These are phyloP conservation scores for Boletus tylopilopsis DNA, from an alignment of 768 basidiomycete species.

Conservation along the genomic window DNA sequence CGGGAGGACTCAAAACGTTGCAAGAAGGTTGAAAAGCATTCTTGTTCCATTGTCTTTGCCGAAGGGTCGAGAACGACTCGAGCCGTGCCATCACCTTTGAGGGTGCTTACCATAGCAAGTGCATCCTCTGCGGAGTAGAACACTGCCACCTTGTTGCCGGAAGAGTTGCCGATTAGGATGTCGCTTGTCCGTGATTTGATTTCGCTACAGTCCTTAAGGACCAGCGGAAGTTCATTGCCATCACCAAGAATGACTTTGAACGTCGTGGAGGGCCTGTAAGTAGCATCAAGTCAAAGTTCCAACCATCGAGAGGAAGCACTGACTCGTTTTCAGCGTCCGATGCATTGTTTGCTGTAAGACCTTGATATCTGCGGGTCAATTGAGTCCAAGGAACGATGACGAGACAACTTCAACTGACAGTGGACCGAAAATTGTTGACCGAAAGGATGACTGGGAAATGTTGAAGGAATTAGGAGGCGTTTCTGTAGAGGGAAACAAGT, in stretches of 20 bases:
- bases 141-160: conserved; percentile 50
- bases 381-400: conserved; percentile 1
- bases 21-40: conserved; percentile 46
- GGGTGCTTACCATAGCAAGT: conserved; percentile 46
- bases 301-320: conserved; percentile 4
- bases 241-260: conserved; percentile 51
- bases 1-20: conserved; percentile 49
- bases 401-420: conserved; percentile 40
- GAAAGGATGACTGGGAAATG: conserved; percentile 36
- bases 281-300: conserved; percentile 2
- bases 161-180: conserved; percentile 33
- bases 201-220: conserved; percentile 39
- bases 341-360: conserved; percentile 3
- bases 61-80: conserved; percentile 38
- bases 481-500: conserved; percentile 41
- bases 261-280: conserved; percentile 24
- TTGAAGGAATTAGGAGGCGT: conserved; percentile 19
- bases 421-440: conserved; percentile 65
- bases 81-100: conserved; percentile 51
- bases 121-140: conserved; percentile 54
- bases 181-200: conserved; percentile 36
- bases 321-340: conserved; percentile 16
- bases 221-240: conserved; percentile 47
- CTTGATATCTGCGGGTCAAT: conserved; percentile 24
- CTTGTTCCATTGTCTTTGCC: conserved; percentile 41